Base-by-base conservation (phyloP, 2,329 filamentous ascomycete species). In the Rhytidhysteron rufulum region DNA sequence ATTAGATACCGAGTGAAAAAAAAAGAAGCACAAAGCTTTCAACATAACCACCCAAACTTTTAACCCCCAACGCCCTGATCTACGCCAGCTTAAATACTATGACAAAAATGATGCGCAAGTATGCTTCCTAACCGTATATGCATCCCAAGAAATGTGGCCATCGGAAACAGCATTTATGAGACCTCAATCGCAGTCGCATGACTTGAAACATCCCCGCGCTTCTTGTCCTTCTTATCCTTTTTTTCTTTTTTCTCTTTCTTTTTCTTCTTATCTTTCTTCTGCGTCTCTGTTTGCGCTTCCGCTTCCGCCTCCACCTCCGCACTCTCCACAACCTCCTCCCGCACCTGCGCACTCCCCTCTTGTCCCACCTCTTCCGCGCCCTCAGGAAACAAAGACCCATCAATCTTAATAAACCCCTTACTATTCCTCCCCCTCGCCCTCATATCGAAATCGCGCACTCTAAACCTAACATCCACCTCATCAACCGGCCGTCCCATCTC, bases 391-490 rank as follows among this genome's bases (percentile, higher is more conserved):
- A 95, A 83, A n/a, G 87, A 94, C 19, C 90, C 91, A 62, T 93
- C 85, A 46, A 96, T 83, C 51, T 85, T 89, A 45, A 95, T 68
- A 60, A 91, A 93, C 9, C 86, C 88, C 44, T 84, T 84, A 37
- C 74, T 74, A 51, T 84, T 80, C 38, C 82, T 80, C 49, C 85
- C 87, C 34, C 82, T 62, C 18, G 49, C 45, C 30, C 83, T 85
- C 1, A 86, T 84, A 53, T 96, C 90, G 47, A 93, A 87, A 61
- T 94, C 88, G 51, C 83, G 82, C 58, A 96, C 88, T 49, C 82
- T 78, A 67, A 95, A 95, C 39, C 77, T 76, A 27, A 94, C 24
- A 27, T 27, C 66, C 55, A 78, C 79, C 10, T 86, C 85, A 41
- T 79, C 77, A 41, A 96, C 75, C 31, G 48, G 54, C 25, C 80